phyloP scores from a whole-genome alignment of 169 alveolate genomes.

The Perkinsus chesapeaki region DNA sequence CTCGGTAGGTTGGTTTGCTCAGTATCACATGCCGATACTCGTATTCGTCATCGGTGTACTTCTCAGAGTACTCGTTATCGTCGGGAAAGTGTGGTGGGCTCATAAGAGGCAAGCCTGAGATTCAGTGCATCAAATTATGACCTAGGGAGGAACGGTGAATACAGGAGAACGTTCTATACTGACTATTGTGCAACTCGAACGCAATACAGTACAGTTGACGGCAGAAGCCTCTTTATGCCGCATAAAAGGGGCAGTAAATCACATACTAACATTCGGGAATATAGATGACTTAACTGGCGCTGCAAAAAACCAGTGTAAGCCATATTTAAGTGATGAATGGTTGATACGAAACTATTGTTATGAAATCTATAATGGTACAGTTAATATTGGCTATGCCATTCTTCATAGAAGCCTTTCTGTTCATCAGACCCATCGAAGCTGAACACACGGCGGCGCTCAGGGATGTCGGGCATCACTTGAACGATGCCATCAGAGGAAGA shows the following conservation, averaged over 20 bases:
- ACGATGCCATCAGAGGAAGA: background rate
- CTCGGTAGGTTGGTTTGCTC: constrained; percentile 54
- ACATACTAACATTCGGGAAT: too few relatives aligned
- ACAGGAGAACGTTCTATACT: too few relatives aligned
- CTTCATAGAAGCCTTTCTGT: background rate
- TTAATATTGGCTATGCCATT: background rate
- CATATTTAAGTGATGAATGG: too few relatives aligned
- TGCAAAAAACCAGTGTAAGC: too few relatives aligned
- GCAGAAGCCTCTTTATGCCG: too few relatives aligned
- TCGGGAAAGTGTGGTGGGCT: constrained; percentile 25
- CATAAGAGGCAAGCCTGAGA: background rate
- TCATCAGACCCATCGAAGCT: background rate
- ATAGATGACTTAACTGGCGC: too few relatives aligned
- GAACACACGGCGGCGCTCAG: background rate
- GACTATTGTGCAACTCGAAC: too few relatives aligned
- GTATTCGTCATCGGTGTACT: constrained; percentile 60
- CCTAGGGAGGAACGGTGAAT: too few relatives aligned
- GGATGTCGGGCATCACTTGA: background rate
- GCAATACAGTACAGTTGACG: too few relatives aligned
- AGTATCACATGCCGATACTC: constrained; percentile 72
- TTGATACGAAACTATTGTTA: too few relatives aligned
- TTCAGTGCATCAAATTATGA: too few relatives aligned
- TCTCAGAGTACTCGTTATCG: constrained; percentile 69
- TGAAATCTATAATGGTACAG: background rate
- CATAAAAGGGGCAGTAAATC: too few relatives aligned